Evolutionary conservation across 2,329 filamentous ascomycete genomes (phyloP), one percentile per base, ranked within the genome.

Genomic region (Colletotrichum theobromicola): DNA sequence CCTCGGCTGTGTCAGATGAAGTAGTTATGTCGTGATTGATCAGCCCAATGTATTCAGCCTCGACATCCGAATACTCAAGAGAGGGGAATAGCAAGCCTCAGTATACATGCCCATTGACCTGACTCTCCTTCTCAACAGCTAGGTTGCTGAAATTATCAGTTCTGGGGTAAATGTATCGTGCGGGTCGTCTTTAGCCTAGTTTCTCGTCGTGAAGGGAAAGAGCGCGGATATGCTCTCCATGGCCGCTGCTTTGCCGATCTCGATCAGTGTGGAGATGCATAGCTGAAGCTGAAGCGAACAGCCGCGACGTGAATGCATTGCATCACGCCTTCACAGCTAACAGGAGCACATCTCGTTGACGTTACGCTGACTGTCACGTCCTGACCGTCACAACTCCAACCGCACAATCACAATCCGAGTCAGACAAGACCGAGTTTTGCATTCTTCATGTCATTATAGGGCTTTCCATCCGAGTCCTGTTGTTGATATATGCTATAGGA

Each of bases 401-500:
- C 1, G 24, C 42, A 18, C n/a, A 13, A 21, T 50, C n/a, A 13
- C 42, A 50, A 6, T 50, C 0, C 0, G 42, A 50, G 42, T 50
- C n/a, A 50, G 42, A 50, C 12, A 50, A 50, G 42, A 50, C 42
- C n/a, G 10, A 21, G 2, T 50, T 50, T 50, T 50, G 42, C 42
- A 50, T 50, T 50, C 42, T 50, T 61, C 30, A 34, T 61, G 24
- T 28, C 55, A 66, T 66, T 28, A 50, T 37, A 61, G 57, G 61
- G 62, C 72, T 53, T 32, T 57, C 30, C 35, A 30, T 72, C 42
- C 21, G 37, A 4, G 55, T 65, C 55, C 72, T 60, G 67, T 71
- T 70, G 55, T 67, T 46, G 26, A 69, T 57, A 72, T 67, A 66
- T 42, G 72, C 68, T 67, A 30, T 66, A 67, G 71, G 67, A 72